These are phyloP conservation scores for Neocallimastix lanati DNA, from an alignment of 192 early-diverging fungal species.

Conservation along the genomic window DNA sequence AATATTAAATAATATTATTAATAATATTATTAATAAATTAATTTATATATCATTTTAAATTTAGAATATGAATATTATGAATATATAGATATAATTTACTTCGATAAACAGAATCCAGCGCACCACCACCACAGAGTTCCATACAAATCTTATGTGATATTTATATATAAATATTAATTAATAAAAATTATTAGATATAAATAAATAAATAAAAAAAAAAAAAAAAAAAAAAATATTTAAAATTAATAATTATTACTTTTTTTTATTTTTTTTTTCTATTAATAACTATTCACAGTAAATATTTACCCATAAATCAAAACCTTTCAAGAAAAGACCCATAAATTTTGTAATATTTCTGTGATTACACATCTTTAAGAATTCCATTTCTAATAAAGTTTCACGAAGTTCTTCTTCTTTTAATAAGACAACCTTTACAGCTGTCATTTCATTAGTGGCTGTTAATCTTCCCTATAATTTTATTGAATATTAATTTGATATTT, in stretches of 20 bases:
- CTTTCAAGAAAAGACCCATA: slow-evolving; percentile 39
- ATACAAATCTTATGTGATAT: slow-evolving; percentile 30
- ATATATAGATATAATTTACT: slow-evolving; percentile 9
- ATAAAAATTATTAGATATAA: no score
- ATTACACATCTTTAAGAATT: slow-evolving; percentile 30
- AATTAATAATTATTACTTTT: no score
- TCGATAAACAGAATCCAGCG: slow-evolving; percentile 37
- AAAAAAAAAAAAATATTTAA: no score
- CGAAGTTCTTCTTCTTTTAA: slow-evolving; percentile 44
- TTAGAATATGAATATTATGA: no score
- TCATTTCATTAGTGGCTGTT: slow-evolving; percentile 21
- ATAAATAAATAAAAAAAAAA: not conserved
- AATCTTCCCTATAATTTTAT: slow-evolving; percentile 20
- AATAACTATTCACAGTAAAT: no score
- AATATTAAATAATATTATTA: no score
- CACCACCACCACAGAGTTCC: slow-evolving; percentile 40
- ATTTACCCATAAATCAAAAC: slow-evolving; percentile 38
- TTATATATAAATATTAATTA: no score
- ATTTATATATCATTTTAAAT: no score
- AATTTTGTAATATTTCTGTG: slow-evolving; percentile 38
- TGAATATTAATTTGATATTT: not conserved
- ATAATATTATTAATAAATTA: no score
- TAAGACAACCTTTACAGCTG: slow-evolving; percentile 43
- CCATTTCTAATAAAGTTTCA: slow-evolving; percentile 51
- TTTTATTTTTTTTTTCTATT: no score